Base-by-base conservation (phyloP, 208 protist species). In the Leishmania mexicana region DNA sequence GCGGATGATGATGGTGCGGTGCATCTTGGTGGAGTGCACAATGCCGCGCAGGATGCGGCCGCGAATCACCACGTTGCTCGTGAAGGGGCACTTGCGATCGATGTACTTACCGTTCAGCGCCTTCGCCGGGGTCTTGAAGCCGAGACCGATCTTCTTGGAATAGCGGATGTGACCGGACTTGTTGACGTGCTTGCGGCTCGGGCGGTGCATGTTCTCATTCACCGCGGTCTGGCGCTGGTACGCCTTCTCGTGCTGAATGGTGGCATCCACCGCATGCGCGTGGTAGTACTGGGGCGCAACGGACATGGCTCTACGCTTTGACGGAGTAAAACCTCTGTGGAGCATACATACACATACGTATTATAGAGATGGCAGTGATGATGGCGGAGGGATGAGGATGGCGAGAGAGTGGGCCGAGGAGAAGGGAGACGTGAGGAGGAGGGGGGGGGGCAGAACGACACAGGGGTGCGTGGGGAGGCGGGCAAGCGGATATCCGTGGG, bases 31-130 rank as follows among this genome's bases (percentile, higher is more conserved):
- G 77, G 98, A 99, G 86, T 99, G 92, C 70, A 99, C 98, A 80
- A 99, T 89, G 85, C 99, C 99, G 78, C 92, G 95, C 53, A 99
- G 89, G 86, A 99, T 99, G 85, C 99, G 96, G 84, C 99, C 99
- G 89, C 99, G 99, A 92, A 99, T 99, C 84, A 95, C 95, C 76
- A 99, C 99, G 85, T 99, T 95, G 85, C 99, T 99, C 83, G 99
- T 99, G 96, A 99, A 99, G 77, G 99, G 99, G 97, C 99, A 99
- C 96, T 99, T 99, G 91, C 99, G 99, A 97, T 99, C 99, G 89
- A 99, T 98, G 95, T 99, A 99, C 76, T 93, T 98, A 68, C 99
- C 99, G 77, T 99, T 98, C 82, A 99, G 97, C 77, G 99, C 99
- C 74, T 96, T 95, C 83, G 96, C 96, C 83, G 99, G 99, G 65